Evolutionary conservation across 2,329 filamentous ascomycete species (phyloP).

Genomic region (Botrytis galanthina): DNA sequence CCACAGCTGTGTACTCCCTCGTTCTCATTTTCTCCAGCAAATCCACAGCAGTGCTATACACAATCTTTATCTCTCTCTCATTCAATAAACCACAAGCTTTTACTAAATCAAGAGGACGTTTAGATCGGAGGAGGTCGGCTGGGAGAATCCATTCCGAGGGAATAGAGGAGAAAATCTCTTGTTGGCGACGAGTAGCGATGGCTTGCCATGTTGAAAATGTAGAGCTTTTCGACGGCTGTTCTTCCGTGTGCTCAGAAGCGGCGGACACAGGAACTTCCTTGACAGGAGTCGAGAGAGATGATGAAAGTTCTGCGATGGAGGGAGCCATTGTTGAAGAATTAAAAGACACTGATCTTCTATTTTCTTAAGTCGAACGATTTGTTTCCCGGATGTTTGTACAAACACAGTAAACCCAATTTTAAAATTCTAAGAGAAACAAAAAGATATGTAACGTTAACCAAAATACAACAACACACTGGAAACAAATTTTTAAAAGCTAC

Average conservation of each 20-base stretch:
- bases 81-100: neutral
- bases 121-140: neutral
- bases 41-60: conserved; percentile 28
- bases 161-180: neutral
- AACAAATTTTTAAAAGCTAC: neutral
- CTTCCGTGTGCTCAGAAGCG: neutral
- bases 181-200: neutral
- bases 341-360: conserved; percentile 1
- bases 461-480: neutral
- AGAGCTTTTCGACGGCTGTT: neutral
- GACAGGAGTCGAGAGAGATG: neutral
- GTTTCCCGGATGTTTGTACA: neutral
- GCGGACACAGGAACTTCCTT: neutral
- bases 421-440: neutral
- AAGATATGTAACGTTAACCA: neutral
- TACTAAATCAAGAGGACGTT: neutral
- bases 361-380: too few species aligned
- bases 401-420: neutral
- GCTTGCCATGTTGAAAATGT: neutral
- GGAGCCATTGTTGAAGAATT: neutral
- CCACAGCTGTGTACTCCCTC: conserved; percentile 44
- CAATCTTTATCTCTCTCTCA: conserved; percentile 28
- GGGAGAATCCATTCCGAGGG: conserved; percentile 3
- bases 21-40: conserved; percentile 39
- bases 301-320: neutral